Percentiles rank a stretch among this genome's conserved stretches.
phyloP scores from a whole-genome alignment of 805 yeast genomes.

The Wickerhamomyces ciferrii region DNA sequence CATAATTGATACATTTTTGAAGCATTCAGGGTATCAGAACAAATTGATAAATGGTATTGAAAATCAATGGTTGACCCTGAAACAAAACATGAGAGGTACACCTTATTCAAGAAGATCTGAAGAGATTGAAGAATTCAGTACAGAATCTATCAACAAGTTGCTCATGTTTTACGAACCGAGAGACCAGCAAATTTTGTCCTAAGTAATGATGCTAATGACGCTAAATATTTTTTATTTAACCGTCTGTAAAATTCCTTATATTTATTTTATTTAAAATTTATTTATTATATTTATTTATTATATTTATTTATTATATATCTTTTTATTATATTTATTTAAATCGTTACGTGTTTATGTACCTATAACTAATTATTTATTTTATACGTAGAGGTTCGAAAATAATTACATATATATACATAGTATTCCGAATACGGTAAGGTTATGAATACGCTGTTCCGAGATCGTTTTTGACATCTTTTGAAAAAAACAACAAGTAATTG shows the following conservation, averaged over 20 bases:
- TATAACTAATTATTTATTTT: too few species aligned
- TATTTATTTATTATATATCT: too few species aligned
- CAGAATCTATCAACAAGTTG: background rate
- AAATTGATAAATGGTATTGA: background rate
- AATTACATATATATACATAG: too few species aligned
- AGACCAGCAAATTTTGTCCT: too few species aligned
- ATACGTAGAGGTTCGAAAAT: too few species aligned
- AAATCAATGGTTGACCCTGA: background rate
- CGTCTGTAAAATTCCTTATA: too few species aligned
- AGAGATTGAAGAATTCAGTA: background rate
- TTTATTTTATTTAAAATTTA: too few species aligned
- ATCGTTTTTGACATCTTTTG: background rate
- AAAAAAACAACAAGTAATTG: background rate
- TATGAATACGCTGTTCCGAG: background rate
- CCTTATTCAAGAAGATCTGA: background rate
- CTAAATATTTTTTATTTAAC: too few species aligned
- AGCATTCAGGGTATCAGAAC: background rate
- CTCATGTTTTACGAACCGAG: background rate
- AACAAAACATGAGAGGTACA: background rate
- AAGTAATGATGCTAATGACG: background rate
- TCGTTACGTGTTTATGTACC: too few species aligned
- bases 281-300: too few species aligned
- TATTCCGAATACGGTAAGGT: background rate
- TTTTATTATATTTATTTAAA: too few species aligned
- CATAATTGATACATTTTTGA: background rate